Percentiles rank a stretch among this genome's conserved stretches.
These are phyloP conservation scores for Mucor velutinosus DNA, from an alignment of 371 early-diverging fungal genomes.

Conservation along the genomic window DNA sequence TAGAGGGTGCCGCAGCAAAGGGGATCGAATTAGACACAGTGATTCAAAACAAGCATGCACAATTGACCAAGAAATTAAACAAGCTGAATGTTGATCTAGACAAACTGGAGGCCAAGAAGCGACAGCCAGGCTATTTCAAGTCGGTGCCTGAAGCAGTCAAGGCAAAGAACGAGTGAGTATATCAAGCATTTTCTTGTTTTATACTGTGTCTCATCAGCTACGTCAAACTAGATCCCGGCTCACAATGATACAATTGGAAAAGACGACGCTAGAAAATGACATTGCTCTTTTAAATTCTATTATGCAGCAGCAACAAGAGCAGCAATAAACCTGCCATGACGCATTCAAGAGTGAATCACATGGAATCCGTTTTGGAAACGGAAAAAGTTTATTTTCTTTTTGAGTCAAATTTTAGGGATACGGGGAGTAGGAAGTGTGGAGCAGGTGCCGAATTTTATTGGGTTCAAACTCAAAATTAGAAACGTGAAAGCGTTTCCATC, in stretches of 20 bases:
- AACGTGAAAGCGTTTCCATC: conserved; percentile 10
- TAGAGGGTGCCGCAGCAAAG: conserved; percentile 35
- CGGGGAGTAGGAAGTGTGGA: not conserved
- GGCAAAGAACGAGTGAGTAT: conserved; percentile 47
- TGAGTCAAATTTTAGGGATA: conserved; percentile 7
- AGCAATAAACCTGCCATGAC: not conserved
- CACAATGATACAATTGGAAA: conserved; percentile 26
- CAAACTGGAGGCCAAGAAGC: conserved; percentile 33
- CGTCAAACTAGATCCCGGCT: conserved; percentile 23
- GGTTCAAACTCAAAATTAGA: conserved; percentile 9
- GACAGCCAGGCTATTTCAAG: conserved; percentile 36
- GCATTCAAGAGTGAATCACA: not conserved
- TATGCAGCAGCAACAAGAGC: not conserved
- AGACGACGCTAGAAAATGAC: conserved; percentile 36
- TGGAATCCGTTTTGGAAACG: not conserved
- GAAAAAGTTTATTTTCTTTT: conserved; percentile 3
- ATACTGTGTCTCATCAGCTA: no score
- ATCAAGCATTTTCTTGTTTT: no score
- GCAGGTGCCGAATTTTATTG: conserved; percentile 12
- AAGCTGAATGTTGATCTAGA: conserved; percentile 40
- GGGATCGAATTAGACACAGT: conserved; percentile 27
- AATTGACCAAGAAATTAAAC: conserved; percentile 34
- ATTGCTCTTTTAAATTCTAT: conserved; percentile 13
- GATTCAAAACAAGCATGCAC: conserved; percentile 27
- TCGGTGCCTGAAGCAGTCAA: conserved; percentile 46